phyloP scores from a whole-genome alignment of 2,329 filamentous ascomycete genomes.

The Tolypocladium nubicola region DNA sequence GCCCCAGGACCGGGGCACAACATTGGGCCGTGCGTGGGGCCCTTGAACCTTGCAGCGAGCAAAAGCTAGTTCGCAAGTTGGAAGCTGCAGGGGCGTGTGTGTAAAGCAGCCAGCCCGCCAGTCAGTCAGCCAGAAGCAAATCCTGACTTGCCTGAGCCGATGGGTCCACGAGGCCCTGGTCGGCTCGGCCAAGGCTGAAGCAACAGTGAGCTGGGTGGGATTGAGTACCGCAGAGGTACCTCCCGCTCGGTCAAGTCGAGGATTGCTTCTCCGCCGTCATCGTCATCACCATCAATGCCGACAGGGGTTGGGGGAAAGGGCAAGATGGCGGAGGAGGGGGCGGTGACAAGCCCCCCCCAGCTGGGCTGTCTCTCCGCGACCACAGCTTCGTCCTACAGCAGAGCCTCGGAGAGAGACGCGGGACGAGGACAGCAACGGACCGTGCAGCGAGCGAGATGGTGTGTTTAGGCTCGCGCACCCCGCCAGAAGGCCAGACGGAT shows the following conservation, averaged over 20 bases:
- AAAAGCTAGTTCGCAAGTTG: slow-evolving; percentile 1
- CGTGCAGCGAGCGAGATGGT: neutral
- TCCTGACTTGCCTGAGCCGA: neutral
- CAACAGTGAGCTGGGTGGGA: neutral
- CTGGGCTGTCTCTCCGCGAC: neutral
- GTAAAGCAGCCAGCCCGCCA: neutral
- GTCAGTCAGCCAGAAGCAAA: neutral
- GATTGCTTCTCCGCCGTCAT: neutral
- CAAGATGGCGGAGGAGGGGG: neutral
- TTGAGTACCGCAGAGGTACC: neutral
- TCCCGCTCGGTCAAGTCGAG: neutral
- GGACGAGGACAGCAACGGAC: neutral
- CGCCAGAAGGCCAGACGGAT: neutral
- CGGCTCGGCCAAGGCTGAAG: neutral
- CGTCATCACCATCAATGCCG: neutral
- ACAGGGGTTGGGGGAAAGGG: neutral
- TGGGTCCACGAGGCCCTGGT: neutral
- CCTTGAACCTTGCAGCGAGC: neutral
- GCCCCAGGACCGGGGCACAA: slow-evolving; percentile 7
- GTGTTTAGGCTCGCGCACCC: neutral
- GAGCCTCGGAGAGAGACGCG: neutral
- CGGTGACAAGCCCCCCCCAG: neutral
- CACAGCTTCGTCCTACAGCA: neutral
- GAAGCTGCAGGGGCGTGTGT: neutral
- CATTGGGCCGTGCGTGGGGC: slow-evolving; percentile 11